Evolutionary conservation across 495 filamentous ascomycete species (phyloP), one percentile per base, ranked within the genome.

Genomic region (Xylaria longipes): DNA sequence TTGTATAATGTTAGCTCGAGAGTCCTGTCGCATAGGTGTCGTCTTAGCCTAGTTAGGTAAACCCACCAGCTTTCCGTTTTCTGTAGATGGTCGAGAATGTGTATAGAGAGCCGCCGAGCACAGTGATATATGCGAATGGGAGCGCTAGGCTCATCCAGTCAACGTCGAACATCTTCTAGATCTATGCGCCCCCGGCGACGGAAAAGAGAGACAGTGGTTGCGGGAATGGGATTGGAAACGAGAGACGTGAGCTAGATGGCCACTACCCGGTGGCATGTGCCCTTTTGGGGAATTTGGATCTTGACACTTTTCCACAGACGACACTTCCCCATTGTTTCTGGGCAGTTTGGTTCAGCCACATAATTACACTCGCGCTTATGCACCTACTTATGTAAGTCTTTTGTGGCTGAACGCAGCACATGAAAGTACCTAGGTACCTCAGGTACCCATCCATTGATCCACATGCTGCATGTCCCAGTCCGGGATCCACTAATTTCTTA

Each of bases 21-120:
- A 25, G 57, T 71, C 52, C 48, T 17, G 15, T 41, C 31, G 39
- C 20, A 58, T 33, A 17, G 27, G 17, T n/a, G 22, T 35, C 41
- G 61, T 29, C n/a, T 25, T 41, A 35, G 35, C 31, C 43, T 63
- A 56, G 22, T 15, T 39, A 3, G n/a, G 48, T 11, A 41, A 41
- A 73, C 92, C 68, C 84, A 95, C 93, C 82, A 72, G 93, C 89
- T 91, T 97, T 97, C 82, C 95, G 91, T 86, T 95, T 95, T 71
- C 95, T 90, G 80, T 98, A 98, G 50, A 98, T 87, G 45, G 89
- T 93, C 31, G 93, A 95, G 84, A 98, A 99, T 74, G 93, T 97
- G 75, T 91, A 90, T 48, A 99, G 86, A 39, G 94, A 95, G 76
- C 94, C 94, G 73, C 93, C 85, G 48, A 99, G 88, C 65, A 98